A percentile compares a stretch with the other conserved stretches of the same genome.
phyloP scores from a whole-genome alignment of 2,329 filamentous ascomycete species.

The Colletotrichum plurivorum region DNA sequence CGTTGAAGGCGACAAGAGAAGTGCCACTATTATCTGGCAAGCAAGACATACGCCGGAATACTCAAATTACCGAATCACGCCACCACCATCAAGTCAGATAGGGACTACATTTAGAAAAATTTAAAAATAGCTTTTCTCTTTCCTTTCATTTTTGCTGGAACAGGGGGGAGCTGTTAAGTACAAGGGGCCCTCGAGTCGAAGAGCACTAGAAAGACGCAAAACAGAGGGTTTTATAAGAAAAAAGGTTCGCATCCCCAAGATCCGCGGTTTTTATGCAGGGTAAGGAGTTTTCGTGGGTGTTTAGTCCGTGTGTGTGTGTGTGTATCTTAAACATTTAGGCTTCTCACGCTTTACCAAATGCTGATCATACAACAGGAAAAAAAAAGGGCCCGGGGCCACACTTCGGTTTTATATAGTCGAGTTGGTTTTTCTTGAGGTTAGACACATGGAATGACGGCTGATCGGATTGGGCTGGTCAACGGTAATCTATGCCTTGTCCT shows the following conservation, averaged over 20 bases:
- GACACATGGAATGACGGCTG: conserved; percentile 34
- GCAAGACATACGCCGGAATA: background rate
- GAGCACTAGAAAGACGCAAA: conserved; percentile 35
- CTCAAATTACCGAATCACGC: background rate
- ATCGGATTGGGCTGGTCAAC: conserved; percentile 9
- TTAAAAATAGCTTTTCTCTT: conserved; percentile 24
- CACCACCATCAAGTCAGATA: background rate
- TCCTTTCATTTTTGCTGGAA: conserved; percentile 34
- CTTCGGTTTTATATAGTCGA: background rate
- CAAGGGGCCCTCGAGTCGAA: conserved; percentile 33
- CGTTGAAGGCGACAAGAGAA: too few relatives aligned
- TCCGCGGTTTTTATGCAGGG: conserved; percentile 37
- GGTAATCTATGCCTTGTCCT: conserved; percentile 62
- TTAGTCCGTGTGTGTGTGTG: background rate
- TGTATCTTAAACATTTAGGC: conserved; percentile 4
- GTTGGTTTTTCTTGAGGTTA: conserved; percentile 7
- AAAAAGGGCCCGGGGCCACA: background rate
- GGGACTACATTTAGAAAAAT: background rate
- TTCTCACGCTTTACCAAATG: background rate
- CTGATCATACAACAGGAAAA: background rate
- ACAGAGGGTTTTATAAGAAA: conserved; percentile 25
- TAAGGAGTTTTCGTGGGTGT: conserved; percentile 5
- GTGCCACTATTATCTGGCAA: too few relatives aligned
- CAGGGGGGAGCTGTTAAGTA: conserved; percentile 35
- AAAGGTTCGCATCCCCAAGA: conserved; percentile 21